A percentile compares a stretch with the other conserved stretches of the same genome.
Conservation (phyloP, 1,284 basidiomycete species). For the Leccinum subrobustum region DNA sequence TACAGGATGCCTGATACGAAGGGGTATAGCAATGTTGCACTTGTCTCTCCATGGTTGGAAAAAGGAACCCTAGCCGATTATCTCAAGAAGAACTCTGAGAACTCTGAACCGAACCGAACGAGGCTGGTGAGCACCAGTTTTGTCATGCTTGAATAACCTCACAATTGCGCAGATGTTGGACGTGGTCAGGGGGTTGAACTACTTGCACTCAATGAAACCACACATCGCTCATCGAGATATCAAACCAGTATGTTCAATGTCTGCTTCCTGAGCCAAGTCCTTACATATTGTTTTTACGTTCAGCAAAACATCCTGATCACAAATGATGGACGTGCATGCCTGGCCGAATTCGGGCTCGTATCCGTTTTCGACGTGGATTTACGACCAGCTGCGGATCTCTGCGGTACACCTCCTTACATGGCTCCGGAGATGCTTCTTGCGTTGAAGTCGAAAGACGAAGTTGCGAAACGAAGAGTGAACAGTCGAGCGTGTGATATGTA, state of each 20-base stretch:
- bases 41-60: constrained; percentile 34
- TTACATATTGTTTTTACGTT: background rate
- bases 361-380: constrained; percentile 24
- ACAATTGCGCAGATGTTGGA: constrained; percentile 22
- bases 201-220: constrained; percentile 28
- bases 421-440: constrained; percentile 25
- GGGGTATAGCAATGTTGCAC: constrained; percentile 2
- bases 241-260: constrained; percentile 22
- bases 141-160: background rate
- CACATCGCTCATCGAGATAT: constrained; percentile 30
- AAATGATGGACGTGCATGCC: constrained; percentile 18
- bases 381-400: constrained; percentile 11
- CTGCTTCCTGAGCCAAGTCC: background rate
- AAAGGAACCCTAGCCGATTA: constrained; percentile 24
- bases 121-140: constrained; percentile 17
- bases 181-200: constrained; percentile 24
- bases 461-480: constrained; percentile 18
- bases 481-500: constrained; percentile 31
- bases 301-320: constrained; percentile 31
- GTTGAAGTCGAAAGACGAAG: background rate
- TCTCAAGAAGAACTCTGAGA: constrained; percentile 10
- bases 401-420: constrained; percentile 25
- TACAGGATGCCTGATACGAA: constrained; percentile 8
- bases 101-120: constrained; percentile 13
- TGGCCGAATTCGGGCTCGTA: constrained; percentile 30